Evolutionary conservation across 2,329 filamentous ascomycete genomes (phyloP), one percentile per base, ranked within the genome.

Genomic region (Neonectria faginata): DNA sequence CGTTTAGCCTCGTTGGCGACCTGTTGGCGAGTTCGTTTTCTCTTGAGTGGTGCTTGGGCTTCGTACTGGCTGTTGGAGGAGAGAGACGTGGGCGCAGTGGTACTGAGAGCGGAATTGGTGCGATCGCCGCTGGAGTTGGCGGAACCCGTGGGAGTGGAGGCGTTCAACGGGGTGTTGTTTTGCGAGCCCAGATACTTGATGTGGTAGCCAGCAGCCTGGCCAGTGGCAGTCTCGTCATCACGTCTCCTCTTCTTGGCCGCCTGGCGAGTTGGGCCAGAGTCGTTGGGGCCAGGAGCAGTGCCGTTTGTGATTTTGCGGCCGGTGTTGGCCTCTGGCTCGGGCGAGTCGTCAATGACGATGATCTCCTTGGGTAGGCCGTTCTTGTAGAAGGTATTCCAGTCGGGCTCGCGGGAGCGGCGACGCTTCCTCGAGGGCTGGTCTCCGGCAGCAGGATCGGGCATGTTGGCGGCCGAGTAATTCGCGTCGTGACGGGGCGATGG

Each of bases 31-130:
- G 92, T 93, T 16, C 96, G 88, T 81, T 97, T 97, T 74, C 94
- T 88, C 83, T 98, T 98, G 79, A 96, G 92, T 36, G 94, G 93
- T n/a, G 88, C 83, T 57, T 86, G 84, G 33, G 83, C 83, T 55
- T 90, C 86, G 74, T 92, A 90, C 50, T 87, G 85, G 64, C 85
- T 80, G 61, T 83, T 85, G 3, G 87, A 88, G 0, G 88, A 89
- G 45, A 88, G 80, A 5, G 95, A 98, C 0, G 96, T 97, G 5
- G 94, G 90, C 47, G 95, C 95, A 0, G 94, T 97, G 3, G 93
- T 96, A 74, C 95, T 89, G 62, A 94, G 83, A 47, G 88, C 87
- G 16, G 93, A 96, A 33, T 91, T 91, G 14, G 92, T 97, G 67
- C 93, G 89, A 78, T 95, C 93, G 70, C 91, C 95, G 6, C 91